Base-by-base conservation (phyloP, 2,329 filamentous ascomycete species). In the Ceratocystis alfenasii region DNA sequence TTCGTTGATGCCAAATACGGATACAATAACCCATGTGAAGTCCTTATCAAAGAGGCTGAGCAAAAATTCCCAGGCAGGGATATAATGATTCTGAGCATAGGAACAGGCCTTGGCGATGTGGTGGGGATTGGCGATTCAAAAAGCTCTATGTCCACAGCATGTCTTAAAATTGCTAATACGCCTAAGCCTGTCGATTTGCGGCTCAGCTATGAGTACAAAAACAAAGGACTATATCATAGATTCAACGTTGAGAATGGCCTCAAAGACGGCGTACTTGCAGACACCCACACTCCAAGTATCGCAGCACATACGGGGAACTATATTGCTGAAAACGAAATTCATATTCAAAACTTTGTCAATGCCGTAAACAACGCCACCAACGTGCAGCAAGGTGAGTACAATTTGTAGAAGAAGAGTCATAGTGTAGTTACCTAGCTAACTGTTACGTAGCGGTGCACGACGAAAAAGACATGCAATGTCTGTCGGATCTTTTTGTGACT, bases 1-100 rank as follows among this genome's bases (percentile, higher is more conserved):
- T 74, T 72, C 36, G 68, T 74, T 28, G 73, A 74, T 61, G 72
- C 70, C 1, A 73, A 68, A 0, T 70, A 74, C 22, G 71, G 72
- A 1, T 69, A 71, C 44, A 75, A 74, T 64, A 74, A 75, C 53
- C 73, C 74, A 22, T 70, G 70, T 60, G 69, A 72, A 25, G 67
- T 72, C 1, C 68, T 75, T 12, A 70, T 74, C 8, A 61, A 69
- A 4, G 73, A 74, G 63, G 73, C 73, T 4, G 44, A 66, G 55
- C 55, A 45, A 1, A 66, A 70, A 53, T 74, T 71, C 50, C 72
- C 71, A 15, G 59, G 10, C 53, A 64, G 46, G 30, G 2, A 33
- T 20, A 25, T 65, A 5, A 69, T 63, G 7, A 41, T 72, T 22
- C 67, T 72, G 1, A 73, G 72, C 48, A 71, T 73, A 30, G 71